Evolutionary conservation across 345 rosid species (phyloP).

Genomic region (Brassica napus): DNA sequence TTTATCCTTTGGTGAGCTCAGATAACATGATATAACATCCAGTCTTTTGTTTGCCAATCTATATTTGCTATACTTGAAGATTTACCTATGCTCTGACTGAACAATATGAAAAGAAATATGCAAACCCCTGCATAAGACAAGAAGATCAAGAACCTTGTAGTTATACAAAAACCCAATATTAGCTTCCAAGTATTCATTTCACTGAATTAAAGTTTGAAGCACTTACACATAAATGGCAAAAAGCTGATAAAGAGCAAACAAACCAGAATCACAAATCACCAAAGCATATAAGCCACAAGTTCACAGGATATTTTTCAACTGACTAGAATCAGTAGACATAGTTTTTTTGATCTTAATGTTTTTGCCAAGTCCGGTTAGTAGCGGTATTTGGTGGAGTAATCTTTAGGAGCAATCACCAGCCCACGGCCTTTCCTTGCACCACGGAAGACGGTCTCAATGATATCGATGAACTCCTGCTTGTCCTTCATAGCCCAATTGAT

Average conservation of each 20-base stretch:
- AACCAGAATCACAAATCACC: slow-evolving; percentile 23
- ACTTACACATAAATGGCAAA: slow-evolving; percentile 25
- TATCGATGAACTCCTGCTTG: slow-evolving; percentile 94
- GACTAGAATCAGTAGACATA: slow-evolving; percentile 23
- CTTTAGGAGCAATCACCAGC: slow-evolving; percentile 92
- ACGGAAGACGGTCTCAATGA: slow-evolving; percentile 85
- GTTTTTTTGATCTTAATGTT: neutral
- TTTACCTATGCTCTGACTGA: neutral
- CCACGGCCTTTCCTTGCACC: slow-evolving; percentile 96
- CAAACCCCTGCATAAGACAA: neutral
- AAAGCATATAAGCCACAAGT: slow-evolving; percentile 13
- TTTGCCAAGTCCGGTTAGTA: slow-evolving; percentile 47
- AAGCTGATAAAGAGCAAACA: neutral
- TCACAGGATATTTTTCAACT: slow-evolving; percentile 10
- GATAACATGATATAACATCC: neutral
- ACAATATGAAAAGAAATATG: neutral
- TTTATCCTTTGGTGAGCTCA: neutral
- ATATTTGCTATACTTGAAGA: neutral
- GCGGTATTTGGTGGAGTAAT: slow-evolving; percentile 95
- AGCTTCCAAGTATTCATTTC: slow-evolving; percentile 25
- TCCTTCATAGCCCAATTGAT: slow-evolving; percentile 99
- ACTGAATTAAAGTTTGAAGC: slow-evolving; percentile 24
- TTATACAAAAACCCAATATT: neutral
- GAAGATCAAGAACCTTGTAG: neutral
- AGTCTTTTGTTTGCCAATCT: neutral